Evolutionary conservation across 805 yeast genomes (phyloP).

Genomic region (Kazachstania viticola): DNA sequence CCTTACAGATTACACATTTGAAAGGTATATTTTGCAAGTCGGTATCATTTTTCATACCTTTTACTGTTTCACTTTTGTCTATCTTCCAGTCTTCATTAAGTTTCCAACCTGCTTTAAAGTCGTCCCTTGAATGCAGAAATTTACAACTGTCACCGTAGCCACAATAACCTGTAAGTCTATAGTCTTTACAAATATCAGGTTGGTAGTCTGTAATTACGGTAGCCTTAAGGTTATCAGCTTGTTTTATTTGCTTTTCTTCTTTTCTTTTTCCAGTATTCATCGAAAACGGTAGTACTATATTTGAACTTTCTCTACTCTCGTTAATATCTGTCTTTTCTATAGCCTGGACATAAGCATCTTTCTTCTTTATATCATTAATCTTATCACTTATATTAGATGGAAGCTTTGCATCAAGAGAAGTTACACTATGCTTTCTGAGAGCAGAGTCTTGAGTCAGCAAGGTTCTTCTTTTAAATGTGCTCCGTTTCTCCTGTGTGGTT

Average conservation of each 20-base stretch:
- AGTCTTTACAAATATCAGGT: constrained; percentile 92
- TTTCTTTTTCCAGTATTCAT: not conserved
- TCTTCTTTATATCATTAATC: no score
- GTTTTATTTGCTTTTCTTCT: constrained; percentile 7
- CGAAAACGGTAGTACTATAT: no score
- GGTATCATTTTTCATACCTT: constrained; percentile 13
- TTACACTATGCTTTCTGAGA: no score
- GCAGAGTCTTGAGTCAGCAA: no score
- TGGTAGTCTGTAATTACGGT: constrained; percentile 76
- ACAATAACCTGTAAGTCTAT: constrained; percentile 82
- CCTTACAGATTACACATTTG: constrained; percentile 50
- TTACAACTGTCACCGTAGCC: constrained; percentile 97
- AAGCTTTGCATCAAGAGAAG: no score
- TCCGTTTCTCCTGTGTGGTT: no score
- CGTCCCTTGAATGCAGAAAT: constrained; percentile 84
- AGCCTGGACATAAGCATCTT: no score
- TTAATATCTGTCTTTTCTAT: no score
- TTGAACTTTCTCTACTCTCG: no score
- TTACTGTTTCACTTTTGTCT: constrained; percentile 12
- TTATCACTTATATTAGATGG: no score
- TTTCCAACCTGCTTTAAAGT: constrained; percentile 60
- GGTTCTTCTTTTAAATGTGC: no score
- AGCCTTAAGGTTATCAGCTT: constrained; percentile 39
- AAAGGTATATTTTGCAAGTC: constrained; percentile 35
- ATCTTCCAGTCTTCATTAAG: constrained; percentile 61